A percentile compares a stretch with the other conserved stretches of the same genome.
Evolutionary conservation across 148 eudicot genomes (phyloP).

Genomic region (Amaranthus palmeri): DNA sequence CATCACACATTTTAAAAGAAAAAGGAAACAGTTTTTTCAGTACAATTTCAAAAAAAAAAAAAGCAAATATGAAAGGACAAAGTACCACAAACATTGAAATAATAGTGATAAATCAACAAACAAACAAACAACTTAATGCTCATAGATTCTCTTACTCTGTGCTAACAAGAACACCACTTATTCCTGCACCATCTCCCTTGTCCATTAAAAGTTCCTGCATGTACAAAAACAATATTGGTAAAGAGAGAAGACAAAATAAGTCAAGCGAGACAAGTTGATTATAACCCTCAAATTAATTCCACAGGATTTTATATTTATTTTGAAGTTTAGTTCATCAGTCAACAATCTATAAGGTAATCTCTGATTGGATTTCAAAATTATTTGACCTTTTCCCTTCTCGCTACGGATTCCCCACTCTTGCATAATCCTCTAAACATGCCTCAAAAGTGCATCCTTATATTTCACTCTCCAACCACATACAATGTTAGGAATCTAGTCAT

Average conservation of each 20-base stretch:
- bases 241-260: background rate
- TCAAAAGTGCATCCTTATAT: background rate
- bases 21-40: background rate
- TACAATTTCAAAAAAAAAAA: background rate
- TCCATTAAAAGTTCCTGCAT: conserved; percentile 65
- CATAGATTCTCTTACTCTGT: conserved; percentile 36
- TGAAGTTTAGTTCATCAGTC: background rate
- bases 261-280: background rate
- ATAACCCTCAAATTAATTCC: background rate
- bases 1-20: background rate
- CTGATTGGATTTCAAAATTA: background rate
- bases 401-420: background rate
- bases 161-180: conserved; percentile 36
- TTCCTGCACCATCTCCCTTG: conserved; percentile 56
- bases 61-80: background rate
- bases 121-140: conserved; percentile 7
- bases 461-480: background rate
- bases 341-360: background rate
- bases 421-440: background rate
- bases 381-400: background rate
- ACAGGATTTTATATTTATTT: background rate
- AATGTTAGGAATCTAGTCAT: background rate
- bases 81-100: background rate
- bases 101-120: background rate
- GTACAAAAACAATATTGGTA: background rate